Evolutionary conservation across 2,329 filamentous ascomycete species (phyloP), one percentile per base, ranked within the genome.

Genomic region (Ilyonectria mors-panacis): DNA sequence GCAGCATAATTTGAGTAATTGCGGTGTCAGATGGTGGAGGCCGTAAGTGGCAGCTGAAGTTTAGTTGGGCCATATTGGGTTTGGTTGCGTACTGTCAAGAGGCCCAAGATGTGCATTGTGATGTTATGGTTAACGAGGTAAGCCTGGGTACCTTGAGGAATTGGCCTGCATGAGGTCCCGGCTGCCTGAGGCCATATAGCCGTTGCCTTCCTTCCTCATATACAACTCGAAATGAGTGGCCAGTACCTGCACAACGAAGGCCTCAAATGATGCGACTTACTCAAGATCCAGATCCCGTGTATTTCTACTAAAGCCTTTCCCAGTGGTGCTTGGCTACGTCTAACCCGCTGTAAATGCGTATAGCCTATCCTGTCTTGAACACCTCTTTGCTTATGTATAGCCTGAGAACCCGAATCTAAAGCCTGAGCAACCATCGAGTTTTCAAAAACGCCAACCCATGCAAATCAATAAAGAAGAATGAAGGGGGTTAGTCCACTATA

Each of bases 381-480:
- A 53, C 30, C 50, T 15, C 47, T 42, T 50, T 63, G 35, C 47
- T 21, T 57, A 33, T 55, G 37, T 57, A 63, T 63, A 54, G 30
- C 30, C 30, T 8, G 28, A 35, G 33, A 53, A 42, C 57, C 54
- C 30, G 56, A 50, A 53, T 54, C 48, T 60, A 60, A 28, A 51
- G 35, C 51, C 57, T 44, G 26, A 50, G n/a, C 33, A 21, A 53
- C 35, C 57, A 33, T 42, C 45, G 56, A 50, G 23, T 51, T 55
- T 57, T 45, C 35, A 45, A 74, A 73, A 74, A 73, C 72, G 72
- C 72, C 72, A 63, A 63, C 61, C 72, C 61, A 74, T 74, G 72
- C 72, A 73, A 70, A 71, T 64, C 47, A 56, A 67, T 17, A 48
- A 58, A 59, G 37, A 37, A 61, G 48, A 62, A 68, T 30, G 26